These are phyloP conservation scores for Cladophialophora exuberans DNA, from an alignment of 2,329 filamentous ascomycete genomes.

Conservation along the genomic window DNA sequence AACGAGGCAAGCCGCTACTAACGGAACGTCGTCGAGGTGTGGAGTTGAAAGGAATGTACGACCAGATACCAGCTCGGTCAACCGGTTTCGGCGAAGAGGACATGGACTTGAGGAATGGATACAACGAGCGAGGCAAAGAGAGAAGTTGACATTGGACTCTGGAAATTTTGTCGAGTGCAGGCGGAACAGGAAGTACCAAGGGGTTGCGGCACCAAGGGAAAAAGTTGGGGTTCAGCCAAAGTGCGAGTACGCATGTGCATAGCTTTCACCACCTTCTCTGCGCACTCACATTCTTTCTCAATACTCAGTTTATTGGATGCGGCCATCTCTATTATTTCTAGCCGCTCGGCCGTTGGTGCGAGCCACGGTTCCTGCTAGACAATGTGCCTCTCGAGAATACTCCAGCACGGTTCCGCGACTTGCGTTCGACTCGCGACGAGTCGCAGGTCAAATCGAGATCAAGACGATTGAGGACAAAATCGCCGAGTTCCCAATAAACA, in stretches of 20 bases:
- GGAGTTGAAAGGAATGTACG: constrained; percentile 54
- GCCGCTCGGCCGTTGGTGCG: constrained; percentile 17
- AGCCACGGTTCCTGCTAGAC: constrained; percentile 2
- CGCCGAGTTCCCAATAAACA: constrained; percentile 26
- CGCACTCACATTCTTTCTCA: background rate
- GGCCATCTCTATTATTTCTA: constrained; percentile 4
- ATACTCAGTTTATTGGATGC: constrained; percentile 18
- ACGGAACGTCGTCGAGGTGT: constrained; percentile 56
- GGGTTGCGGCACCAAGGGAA: background rate
- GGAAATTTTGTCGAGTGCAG: background rate
- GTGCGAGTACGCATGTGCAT: too few relatives aligned
- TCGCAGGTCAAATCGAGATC: constrained; percentile 19
- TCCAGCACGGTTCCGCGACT: constrained; percentile 4
- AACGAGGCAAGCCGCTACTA: constrained; percentile 46
- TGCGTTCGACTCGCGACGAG: constrained; percentile 10
- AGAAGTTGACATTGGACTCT: background rate
- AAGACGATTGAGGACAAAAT: constrained; percentile 29
- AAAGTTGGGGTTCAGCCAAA: background rate
- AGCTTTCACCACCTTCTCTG: too few relatives aligned
- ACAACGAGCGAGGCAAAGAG: constrained; percentile 4
- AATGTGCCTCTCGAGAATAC: constrained; percentile 1
- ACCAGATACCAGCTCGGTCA: constrained; percentile 56
- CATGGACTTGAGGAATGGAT: constrained; percentile 41
- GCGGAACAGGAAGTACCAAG: background rate
- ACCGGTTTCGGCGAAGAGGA: constrained; percentile 58